Percentiles rank a stretch among this genome's conserved stretches.
These are phyloP conservation scores for Cladophialophora psammophila DNA, from an alignment of 2,329 filamentous ascomycete species.

Conservation along the genomic window DNA sequence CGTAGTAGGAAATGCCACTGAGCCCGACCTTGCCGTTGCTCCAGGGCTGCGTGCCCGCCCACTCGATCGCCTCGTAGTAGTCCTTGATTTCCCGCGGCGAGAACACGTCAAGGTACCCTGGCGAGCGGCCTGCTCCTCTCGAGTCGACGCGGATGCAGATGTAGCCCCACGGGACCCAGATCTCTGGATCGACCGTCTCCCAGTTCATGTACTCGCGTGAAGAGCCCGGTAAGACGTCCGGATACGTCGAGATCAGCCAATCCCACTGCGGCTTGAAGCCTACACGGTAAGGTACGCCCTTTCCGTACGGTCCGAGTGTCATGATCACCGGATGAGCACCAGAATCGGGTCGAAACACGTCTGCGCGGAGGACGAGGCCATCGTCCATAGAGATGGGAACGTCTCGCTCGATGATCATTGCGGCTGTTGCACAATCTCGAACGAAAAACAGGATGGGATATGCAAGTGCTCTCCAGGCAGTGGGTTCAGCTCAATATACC, in stretches of 20 bases:
- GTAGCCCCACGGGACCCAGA: slow-evolving; percentile 43
- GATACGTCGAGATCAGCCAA: slow-evolving; percentile 28
- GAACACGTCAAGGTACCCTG: slow-evolving; percentile 47
- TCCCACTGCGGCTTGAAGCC: slow-evolving; percentile 25
- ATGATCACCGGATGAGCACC: slow-evolving; percentile 63
- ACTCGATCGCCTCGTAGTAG: slow-evolving; percentile 55
- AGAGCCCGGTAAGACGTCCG: slow-evolving; percentile 28
- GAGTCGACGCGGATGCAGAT: slow-evolving; percentile 44
- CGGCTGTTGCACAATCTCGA: background rate
- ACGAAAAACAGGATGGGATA: too few species aligned
- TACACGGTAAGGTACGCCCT: slow-evolving; percentile 50
- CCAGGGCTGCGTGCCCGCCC: slow-evolving; percentile 52
- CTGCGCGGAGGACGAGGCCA: slow-evolving; percentile 31
- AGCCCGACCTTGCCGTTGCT: slow-evolving; percentile 55
- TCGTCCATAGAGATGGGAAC: slow-evolving; percentile 36
- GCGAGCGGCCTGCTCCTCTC: slow-evolving; percentile 41
- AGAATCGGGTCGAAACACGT: slow-evolving; percentile 35
- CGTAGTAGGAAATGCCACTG: slow-evolving; percentile 55
- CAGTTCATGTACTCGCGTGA: slow-evolving; percentile 51
- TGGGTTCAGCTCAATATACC: too few species aligned
- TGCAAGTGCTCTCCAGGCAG: too few species aligned
- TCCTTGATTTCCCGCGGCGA: slow-evolving; percentile 56
- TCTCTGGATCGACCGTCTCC: slow-evolving; percentile 47
- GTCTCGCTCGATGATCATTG: slow-evolving; percentile 34
- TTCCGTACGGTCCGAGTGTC: slow-evolving; percentile 77